Evolutionary conservation across 202 grass and related monocot species (phyloP).

Genomic region (Hordeum pubiflorum): DNA sequence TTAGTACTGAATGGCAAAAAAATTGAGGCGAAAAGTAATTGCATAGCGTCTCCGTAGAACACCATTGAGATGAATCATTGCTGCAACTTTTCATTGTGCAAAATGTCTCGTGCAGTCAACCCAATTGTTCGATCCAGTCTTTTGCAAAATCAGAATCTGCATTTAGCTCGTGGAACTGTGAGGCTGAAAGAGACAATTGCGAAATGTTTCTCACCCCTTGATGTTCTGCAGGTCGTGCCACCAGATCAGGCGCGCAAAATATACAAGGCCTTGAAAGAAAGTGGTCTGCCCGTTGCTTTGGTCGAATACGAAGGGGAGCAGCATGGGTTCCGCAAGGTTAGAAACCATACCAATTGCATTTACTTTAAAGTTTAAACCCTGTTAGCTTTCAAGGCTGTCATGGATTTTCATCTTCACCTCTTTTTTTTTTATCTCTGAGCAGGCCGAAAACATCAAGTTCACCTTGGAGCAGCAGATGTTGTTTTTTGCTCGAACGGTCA

Average conservation of each 20-base stretch:
- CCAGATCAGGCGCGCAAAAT: conserved; percentile 77
- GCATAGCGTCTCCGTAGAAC: background rate
- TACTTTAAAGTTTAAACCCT: background rate
- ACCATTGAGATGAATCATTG: background rate
- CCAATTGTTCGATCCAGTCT: background rate
- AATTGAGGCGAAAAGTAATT: background rate
- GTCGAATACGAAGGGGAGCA: conserved; percentile 94
- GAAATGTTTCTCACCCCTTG: background rate
- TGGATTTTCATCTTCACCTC: background rate
- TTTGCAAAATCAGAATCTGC: background rate
- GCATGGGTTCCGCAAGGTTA: conserved; percentile 79
- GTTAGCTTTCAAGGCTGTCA: background rate
- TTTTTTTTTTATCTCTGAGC: background rate
- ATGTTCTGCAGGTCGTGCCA: conserved; percentile 54
- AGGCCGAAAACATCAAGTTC: conserved; percentile 88
- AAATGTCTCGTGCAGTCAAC: background rate
- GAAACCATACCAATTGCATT: background rate
- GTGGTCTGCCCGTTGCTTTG: conserved; percentile 72
- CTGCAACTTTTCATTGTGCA: background rate
- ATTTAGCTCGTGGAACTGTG: background rate
- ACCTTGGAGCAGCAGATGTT: conserved; percentile 88
- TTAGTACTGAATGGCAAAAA: background rate
- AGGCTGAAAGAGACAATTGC: background rate
- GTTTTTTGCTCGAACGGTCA: conserved; percentile 70
- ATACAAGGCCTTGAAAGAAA: conserved; percentile 70